Conservation (phyloP, 805 yeast genomes). For the Sporopachydermia lactativora region DNA sequence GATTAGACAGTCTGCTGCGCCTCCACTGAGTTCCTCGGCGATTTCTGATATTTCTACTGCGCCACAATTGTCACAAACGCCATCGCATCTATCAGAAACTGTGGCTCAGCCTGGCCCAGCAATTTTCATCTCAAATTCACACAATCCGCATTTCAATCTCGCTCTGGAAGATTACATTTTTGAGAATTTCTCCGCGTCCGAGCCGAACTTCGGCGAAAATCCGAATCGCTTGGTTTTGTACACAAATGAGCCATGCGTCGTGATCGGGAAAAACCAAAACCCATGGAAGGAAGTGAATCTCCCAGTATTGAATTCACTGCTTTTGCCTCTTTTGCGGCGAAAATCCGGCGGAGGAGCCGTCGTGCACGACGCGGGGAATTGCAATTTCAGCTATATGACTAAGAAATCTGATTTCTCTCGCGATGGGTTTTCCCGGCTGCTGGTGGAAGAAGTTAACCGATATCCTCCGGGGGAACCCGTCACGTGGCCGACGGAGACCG, state of each 20-base stretch:
- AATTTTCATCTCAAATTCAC: constrained; percentile 40
- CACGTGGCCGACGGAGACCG: constrained; percentile 5
- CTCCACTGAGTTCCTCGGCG: too few species aligned
- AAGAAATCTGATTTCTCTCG: constrained; percentile 46
- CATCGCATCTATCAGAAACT: constrained; percentile 12
- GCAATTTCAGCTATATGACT: constrained; percentile 72
- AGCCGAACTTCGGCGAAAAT: constrained; percentile 10
- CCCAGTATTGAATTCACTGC: constrained; percentile 30
- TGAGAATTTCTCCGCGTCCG: constrained; percentile 37
- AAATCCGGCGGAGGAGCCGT: constrained; percentile 95
- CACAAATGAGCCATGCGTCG: constrained; percentile 73
- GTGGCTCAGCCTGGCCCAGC: constrained; percentile 26
- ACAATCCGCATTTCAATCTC: constrained; percentile 60
- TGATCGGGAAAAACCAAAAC: constrained; percentile 90
- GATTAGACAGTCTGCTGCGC: too few species aligned
- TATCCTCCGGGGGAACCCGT: constrained; percentile 7
- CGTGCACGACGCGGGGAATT: constrained; percentile 83
- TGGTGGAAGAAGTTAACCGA: constrained; percentile 26
- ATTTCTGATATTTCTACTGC: too few species aligned
- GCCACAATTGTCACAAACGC: too few species aligned
- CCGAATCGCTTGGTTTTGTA: constrained; percentile 55
- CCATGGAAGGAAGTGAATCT: constrained; percentile 82
- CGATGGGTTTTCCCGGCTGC: constrained; percentile 34
- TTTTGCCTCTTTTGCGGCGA: constrained; percentile 62
- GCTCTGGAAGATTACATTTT: constrained; percentile 76